A percentile compares a stretch with the other conserved stretches of the same genome.
Conservation (phyloP, 1,284 basidiomycete species). For the Sutorius eximius region DNA sequence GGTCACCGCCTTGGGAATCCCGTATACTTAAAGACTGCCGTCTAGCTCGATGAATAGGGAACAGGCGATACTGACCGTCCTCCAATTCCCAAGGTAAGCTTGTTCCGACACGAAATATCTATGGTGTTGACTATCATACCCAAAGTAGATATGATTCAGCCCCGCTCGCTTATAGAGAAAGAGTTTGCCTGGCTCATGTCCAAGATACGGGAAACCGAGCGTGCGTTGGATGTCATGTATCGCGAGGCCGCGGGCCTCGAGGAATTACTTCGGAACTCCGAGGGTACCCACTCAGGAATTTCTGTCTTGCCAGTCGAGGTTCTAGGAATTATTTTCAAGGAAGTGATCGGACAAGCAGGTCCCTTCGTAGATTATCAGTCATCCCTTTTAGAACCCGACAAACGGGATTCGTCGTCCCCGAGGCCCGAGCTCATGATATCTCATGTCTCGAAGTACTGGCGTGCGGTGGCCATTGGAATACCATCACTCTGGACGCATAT, state of each 20-base stretch:
- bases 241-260: slow-evolving; percentile 16
- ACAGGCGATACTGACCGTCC: not conserved
- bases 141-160: slow-evolving; percentile 12
- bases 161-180: slow-evolving; percentile 8
- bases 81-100: slow-evolving; percentile 14
- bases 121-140: not conserved
- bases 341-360: slow-evolving; percentile 14
- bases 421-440: slow-evolving; percentile 31
- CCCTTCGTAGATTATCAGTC: not conserved
- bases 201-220: slow-evolving; percentile 25
- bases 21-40: slow-evolving; percentile 17
- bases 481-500: slow-evolving; percentile 30
- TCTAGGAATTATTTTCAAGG: slow-evolving; percentile 27
- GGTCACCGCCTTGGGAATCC: slow-evolving; percentile 10
- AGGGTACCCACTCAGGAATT: not conserved
- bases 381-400: slow-evolving; percentile 1
- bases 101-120: not conserved
- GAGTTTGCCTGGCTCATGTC: slow-evolving; percentile 20
- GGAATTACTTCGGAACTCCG: slow-evolving; percentile 5
- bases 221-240: slow-evolving; percentile 21
- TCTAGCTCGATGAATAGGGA: not conserved
- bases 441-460: slow-evolving; percentile 34
- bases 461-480: slow-evolving; percentile 24
- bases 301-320: slow-evolving; percentile 28
- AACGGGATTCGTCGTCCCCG: slow-evolving; percentile 5